A percentile compares a stretch with the other conserved stretches of the same genome.
Conservation (phyloP, 495 filamentous ascomycete genomes). For the Penicillium ochrochloron region DNA sequence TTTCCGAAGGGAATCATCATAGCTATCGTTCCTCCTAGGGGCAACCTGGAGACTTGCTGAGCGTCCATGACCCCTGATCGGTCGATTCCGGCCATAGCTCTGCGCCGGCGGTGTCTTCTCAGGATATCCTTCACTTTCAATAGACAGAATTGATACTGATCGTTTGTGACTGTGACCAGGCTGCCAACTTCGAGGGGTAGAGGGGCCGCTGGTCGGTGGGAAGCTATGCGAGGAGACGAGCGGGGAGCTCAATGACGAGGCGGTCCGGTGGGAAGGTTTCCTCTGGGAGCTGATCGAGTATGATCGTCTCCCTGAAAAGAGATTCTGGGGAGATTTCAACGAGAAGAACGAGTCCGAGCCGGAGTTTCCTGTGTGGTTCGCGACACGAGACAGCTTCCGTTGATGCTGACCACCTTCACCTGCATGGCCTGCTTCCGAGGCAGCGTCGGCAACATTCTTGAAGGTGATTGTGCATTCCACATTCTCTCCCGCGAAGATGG, state of each 20-base stretch:
- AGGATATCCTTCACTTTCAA: slow-evolving; percentile 65
- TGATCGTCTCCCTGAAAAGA: slow-evolving; percentile 49
- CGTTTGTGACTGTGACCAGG: slow-evolving; percentile 63
- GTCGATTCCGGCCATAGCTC: slow-evolving; percentile 41
- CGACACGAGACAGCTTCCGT: slow-evolving; percentile 51
- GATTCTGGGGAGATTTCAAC: slow-evolving; percentile 43
- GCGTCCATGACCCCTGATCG: slow-evolving; percentile 69
- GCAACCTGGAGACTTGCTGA: slow-evolving; percentile 84
- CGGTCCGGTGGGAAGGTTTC: slow-evolving; percentile 45
- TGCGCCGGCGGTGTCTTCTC: slow-evolving; percentile 47
- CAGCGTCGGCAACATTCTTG: slow-evolving; percentile 73
- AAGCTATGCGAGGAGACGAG: slow-evolving; percentile 52
- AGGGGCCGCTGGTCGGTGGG: slow-evolving; percentile 43
- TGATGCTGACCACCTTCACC: slow-evolving; percentile 44
- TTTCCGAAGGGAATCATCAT: slow-evolving; percentile 45
- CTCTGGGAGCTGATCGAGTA: slow-evolving; percentile 40
- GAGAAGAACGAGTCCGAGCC: slow-evolving; percentile 50
- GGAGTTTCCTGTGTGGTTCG: slow-evolving; percentile 41
- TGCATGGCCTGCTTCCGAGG: slow-evolving; percentile 37
- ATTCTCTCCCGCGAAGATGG: slow-evolving; percentile 93
- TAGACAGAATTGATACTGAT: slow-evolving; percentile 94
- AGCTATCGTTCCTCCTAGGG: slow-evolving; percentile 57
- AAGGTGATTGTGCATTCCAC: slow-evolving; percentile 95
- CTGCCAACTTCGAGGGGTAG: slow-evolving; percentile 44
- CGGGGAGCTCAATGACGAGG: slow-evolving; percentile 52